Percentiles rank a stretch among this genome's conserved stretches.
phyloP scores from a whole-genome alignment of 2,329 filamentous ascomycete species.

The Tympanopsis confertula region DNA sequence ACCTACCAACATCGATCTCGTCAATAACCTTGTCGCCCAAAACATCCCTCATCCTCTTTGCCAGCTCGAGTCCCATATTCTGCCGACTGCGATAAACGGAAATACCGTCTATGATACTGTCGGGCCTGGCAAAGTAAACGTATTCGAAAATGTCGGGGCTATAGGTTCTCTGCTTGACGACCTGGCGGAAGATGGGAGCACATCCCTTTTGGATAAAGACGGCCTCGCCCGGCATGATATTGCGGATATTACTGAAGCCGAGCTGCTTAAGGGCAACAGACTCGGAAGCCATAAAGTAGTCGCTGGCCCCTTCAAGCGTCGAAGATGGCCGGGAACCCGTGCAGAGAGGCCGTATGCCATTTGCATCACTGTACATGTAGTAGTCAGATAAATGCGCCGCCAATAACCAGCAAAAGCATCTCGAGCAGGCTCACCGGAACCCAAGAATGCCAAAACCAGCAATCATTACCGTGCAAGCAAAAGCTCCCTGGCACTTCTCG shows the following conservation, averaged over 20 bases:
- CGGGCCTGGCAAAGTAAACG: constrained; percentile 68
- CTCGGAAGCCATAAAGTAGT: constrained; percentile 77
- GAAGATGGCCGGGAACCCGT: constrained; percentile 52
- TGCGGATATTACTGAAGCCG: constrained; percentile 56
- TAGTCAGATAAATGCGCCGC: background rate
- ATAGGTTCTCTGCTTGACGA: constrained; percentile 50
- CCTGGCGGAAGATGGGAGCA: constrained; percentile 58
- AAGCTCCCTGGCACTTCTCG: constrained; percentile 62
- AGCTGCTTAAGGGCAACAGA: constrained; percentile 64
- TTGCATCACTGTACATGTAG: constrained; percentile 58
- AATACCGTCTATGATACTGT: constrained; percentile 65
- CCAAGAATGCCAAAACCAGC: constrained; percentile 69
- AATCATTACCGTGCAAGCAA: constrained; percentile 75
- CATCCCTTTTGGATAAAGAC: constrained; percentile 67
- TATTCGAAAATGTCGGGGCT: constrained; percentile 72
- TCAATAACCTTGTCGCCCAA: constrained; percentile 52
- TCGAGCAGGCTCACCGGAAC: constrained; percentile 13
- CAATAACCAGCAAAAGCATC: background rate
- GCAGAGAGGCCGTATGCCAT: constrained; percentile 69
- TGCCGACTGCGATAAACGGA: constrained; percentile 62
- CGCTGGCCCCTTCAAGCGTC: constrained; percentile 41
- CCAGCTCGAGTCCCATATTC: constrained; percentile 66
- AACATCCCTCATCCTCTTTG: constrained; percentile 51
- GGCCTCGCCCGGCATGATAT: constrained; percentile 64
- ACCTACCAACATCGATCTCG: constrained; percentile 48